These are phyloP conservation scores for Diaporthe aspalathi DNA, from an alignment of 2,329 filamentous ascomycete genomes.

Conservation along the genomic window DNA sequence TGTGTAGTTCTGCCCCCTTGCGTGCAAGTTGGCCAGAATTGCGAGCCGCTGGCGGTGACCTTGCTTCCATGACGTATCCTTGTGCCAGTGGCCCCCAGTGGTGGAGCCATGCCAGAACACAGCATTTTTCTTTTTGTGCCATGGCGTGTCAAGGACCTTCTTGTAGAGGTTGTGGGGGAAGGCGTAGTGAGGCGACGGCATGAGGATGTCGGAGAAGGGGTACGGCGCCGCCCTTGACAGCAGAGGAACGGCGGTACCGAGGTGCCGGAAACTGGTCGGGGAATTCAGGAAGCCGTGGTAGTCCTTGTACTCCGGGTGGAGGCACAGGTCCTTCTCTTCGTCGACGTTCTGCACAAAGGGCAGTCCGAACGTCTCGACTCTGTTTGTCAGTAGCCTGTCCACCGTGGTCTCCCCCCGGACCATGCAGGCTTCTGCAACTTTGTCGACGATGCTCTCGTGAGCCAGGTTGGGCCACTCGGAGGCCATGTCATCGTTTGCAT, in stretches of 20 bases:
- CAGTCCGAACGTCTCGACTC: conserved; percentile 44
- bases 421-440: conserved; percentile 11
- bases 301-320: conserved; percentile 55
- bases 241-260: conserved; percentile 15
- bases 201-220: conserved; percentile 35
- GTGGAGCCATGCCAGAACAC: conserved; percentile 38
- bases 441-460: conserved; percentile 46
- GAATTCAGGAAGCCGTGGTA: conserved; percentile 59
- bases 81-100: conserved; percentile 36
- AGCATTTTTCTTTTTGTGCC: conserved; percentile 37
- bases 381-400: neutral
- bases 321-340: conserved; percentile 54
- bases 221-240: conserved; percentile 30
- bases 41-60: conserved; percentile 37
- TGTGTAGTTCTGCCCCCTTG: neutral
- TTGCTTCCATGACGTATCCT: conserved; percentile 15
- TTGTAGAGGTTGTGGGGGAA: conserved; percentile 33
- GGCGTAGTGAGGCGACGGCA: conserved; percentile 36
- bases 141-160: conserved; percentile 15
- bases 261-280: conserved; percentile 53
- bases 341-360: conserved; percentile 51
- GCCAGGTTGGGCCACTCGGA: conserved; percentile 19
- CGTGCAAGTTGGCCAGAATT: conserved; percentile 23
- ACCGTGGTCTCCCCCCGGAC: conserved; percentile 1
- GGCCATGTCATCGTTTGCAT: conserved; percentile 39